Base-by-base conservation (phyloP, 148 eudicot species). In the Agrostemma githago region DNA sequence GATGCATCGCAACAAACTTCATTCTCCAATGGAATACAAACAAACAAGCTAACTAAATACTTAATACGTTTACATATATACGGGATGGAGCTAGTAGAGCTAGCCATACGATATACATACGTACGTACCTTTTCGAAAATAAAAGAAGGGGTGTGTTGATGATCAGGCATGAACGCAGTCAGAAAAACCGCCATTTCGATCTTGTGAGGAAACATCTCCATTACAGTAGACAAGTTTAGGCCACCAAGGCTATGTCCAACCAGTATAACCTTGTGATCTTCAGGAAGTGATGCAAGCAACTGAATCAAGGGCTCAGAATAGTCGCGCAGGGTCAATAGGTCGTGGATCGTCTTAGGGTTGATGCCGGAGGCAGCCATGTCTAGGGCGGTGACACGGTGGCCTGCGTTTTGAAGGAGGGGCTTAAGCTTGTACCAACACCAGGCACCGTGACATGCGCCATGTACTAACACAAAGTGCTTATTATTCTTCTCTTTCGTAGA, bases 361-460 rank as follows among this genome's bases (percentile, higher is more conserved):
- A 67, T 73, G 2, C 87, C 87, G 3, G 83, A 53, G 12, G 79
- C 83, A 0, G 80, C 78, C 72, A 84, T 59, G 74, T 82, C 84
- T 26, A 84, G 68, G 40, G 80, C 72, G 0, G 82, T 84, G 58
- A 77, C 84, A 1, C 77, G 76, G 57, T 84, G 78, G 5, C 84
- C 84, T 0, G 69, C 54, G 0, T 8, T 61, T 71, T 84, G 72
- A 0, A 84, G 61, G 17, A 74, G 43, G 8, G 82, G 75, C 62
- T 76, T 76, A 5, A 84, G 62, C 76, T 82, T 84, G 81, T 10
- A 84, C 87, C 87, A 84, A 38, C 82, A 81, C 87, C 87, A 84
- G 44, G 84, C 82, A 9, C 84, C 87, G 43, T 82, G 84, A 43
- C 75, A 66, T 8, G 78, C 42, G 0, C 87, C 87, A 71, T 84